Evolutionary conservation across 2,329 filamentous ascomycete genomes (phyloP).

Genomic region (Fusarium domesticum): DNA sequence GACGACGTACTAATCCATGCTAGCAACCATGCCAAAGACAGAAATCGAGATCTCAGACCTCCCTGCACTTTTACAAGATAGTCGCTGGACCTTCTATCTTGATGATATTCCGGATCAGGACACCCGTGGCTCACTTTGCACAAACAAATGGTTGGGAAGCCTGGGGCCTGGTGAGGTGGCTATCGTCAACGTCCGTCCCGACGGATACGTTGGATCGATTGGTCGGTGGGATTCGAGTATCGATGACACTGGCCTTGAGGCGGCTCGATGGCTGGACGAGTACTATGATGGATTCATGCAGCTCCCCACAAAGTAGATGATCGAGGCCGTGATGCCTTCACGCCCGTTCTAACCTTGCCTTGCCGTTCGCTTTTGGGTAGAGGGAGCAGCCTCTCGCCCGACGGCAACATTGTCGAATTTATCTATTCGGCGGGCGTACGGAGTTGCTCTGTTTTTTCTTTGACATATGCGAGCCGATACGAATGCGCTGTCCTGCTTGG

Average conservation of each 20-base stretch:
- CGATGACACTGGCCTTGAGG: constrained; percentile 49
- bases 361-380: constrained; percentile 10
- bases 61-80: constrained; percentile 59
- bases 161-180: constrained; percentile 56
- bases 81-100: constrained; percentile 70
- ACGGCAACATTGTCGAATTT: constrained; percentile 21
- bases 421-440: constrained; percentile 20
- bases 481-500: constrained; percentile 11
- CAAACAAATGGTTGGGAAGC: constrained; percentile 66
- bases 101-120: constrained; percentile 61
- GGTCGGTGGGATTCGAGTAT: constrained; percentile 51
- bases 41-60: constrained; percentile 65
- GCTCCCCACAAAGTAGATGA: constrained; percentile 36
- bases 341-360: background rate
- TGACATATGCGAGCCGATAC: constrained; percentile 13
- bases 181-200: constrained; percentile 66
- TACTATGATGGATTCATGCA: constrained; percentile 56
- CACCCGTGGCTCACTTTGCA: constrained; percentile 52
- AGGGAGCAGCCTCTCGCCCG: constrained; percentile 7
- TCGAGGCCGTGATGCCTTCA: background rate
- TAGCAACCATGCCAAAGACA: constrained; percentile 58
- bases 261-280: constrained; percentile 52
- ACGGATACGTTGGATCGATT: constrained; percentile 70
- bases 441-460: constrained; percentile 17
- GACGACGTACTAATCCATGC: constrained; percentile 11